Base-by-base conservation (phyloP, 2,329 filamentous ascomycete species). In the Microdochium bolleyi region DNA sequence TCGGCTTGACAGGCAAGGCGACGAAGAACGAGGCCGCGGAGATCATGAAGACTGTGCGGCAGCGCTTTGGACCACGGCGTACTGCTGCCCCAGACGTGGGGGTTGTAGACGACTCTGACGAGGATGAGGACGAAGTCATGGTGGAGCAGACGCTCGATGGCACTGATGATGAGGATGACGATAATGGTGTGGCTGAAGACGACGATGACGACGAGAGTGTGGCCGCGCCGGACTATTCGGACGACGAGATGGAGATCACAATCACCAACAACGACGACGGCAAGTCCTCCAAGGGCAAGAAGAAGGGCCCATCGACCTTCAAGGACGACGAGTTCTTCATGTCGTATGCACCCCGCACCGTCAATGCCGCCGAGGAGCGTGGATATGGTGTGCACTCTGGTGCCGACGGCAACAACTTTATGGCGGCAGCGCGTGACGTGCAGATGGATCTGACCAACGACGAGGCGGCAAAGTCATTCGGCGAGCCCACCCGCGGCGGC, bases 401-500 rank as follows among this genome's bases (percentile, higher is more conserved):
- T 50, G 83, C 81, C 10, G 85, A 87, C 53, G 79, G 77, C 60
- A 76, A 80, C 52, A 92, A 87, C 70, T 99, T 99, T 72, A 80
- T 95, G 49, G 85, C 91, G 63, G 89, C 89, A 7, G 92, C 95
- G n/a, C 83, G 90, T 60, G 83, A 83, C 58, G 89, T 85, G 2
- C 88, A 90, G 38, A 96, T 99, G 89, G 94, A 97, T 68, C 83
- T 99, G 13, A 86, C 82, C 55, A 91, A 91, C 65, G 94, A 99
- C 70, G 94, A 97, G 60, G 82, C 81, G 11, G 82, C 83, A 61
- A 88, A 89, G 65, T 79, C 82, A 1, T 95, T 96, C 67, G 91
- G 84, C 56, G 84, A 89, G 61, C 83, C 90, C 2, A 81, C 85
- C 49, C 87, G 85, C 61, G 72, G 84, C 13, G 41, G 41, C 21